Evolutionary conservation across 2,329 filamentous ascomycete genomes (phyloP).

Genomic region (Pseudophaeomoniella oleicola): DNA sequence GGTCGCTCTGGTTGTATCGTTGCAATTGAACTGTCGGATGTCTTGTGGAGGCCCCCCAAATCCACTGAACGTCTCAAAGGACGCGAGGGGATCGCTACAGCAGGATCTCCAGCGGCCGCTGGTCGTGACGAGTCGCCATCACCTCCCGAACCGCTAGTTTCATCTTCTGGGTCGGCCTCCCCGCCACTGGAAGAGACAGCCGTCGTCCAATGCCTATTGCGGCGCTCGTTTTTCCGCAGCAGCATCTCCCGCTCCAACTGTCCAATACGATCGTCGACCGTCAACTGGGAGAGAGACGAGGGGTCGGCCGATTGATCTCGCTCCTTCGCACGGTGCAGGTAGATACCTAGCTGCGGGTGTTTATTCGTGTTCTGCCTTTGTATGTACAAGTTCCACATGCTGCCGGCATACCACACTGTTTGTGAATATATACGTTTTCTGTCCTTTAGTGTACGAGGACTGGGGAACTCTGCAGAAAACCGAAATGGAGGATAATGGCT

Average conservation of each 20-base stretch:
- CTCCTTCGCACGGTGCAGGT: constrained; percentile 44
- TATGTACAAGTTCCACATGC: constrained; percentile 48
- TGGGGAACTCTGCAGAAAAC: constrained; percentile 43
- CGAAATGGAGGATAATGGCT: constrained; percentile 43
- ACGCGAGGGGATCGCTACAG: constrained; percentile 12
- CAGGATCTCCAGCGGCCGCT: constrained; percentile 6
- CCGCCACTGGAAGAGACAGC: constrained; percentile 4
- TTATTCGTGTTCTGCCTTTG: constrained; percentile 42
- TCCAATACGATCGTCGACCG: constrained; percentile 38
- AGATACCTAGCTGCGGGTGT: constrained; percentile 43
- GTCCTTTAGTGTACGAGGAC: constrained; percentile 40
- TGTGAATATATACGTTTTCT: constrained; percentile 44
- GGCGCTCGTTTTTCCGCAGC: constrained; percentile 21
- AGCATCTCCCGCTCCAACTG: constrained; percentile 39
- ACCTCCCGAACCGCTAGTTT: constrained; percentile 3
- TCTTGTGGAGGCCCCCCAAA: constrained; percentile 8
- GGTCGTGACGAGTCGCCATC: not conserved
- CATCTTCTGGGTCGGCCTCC: constrained; percentile 7
- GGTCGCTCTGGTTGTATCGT: not conserved
- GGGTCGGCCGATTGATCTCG: constrained; percentile 27
- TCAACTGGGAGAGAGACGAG: constrained; percentile 17
- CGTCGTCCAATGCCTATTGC: constrained; percentile 6
- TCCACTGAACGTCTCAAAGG: constrained; percentile 6
- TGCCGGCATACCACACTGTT: constrained; percentile 45
- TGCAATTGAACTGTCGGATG: constrained; percentile 11